Evolutionary conservation across 2,329 filamentous ascomycete genomes (phyloP).

Genomic region (Apiospora pterosperma): DNA sequence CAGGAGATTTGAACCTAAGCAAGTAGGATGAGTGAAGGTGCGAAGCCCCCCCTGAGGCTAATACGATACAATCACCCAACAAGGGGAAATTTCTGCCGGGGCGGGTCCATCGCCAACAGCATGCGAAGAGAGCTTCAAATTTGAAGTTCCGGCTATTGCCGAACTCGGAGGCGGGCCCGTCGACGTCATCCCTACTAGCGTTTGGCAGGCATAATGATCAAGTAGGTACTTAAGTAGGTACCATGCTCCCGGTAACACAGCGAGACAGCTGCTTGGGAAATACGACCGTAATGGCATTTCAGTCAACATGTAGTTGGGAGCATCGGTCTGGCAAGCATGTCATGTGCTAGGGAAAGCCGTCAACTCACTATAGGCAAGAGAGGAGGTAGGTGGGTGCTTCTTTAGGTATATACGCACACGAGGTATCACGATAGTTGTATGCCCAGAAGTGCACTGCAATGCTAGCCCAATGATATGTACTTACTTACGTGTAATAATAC

Average conservation of each 20-base stretch:
- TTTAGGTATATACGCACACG: no score
- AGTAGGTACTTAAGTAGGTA: no score
- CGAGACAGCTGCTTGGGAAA: no score
- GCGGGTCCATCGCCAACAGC: not conserved
- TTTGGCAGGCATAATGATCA: not conserved
- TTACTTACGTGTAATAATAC: no score
- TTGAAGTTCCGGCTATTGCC: not conserved
- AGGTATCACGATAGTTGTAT: no score
- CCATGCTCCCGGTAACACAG: not conserved
- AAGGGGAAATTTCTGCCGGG: not conserved
- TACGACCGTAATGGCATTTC: no score
- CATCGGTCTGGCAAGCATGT: not conserved
- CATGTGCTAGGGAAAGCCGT: not conserved
- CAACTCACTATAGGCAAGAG: no score
- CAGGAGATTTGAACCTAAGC: not conserved
- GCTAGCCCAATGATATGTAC: not conserved
- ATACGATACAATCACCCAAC: not conserved
- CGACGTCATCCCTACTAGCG: not conserved
- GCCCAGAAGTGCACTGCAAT: no score
- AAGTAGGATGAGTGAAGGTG: not conserved
- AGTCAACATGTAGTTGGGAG: no score
- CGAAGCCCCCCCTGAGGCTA: not conserved
- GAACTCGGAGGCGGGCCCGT: not conserved
- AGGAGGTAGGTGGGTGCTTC: no score
- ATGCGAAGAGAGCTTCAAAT: not conserved